These are phyloP conservation scores for Cercospora berteroae DNA, from an alignment of 2,329 filamentous ascomycete species.

Conservation along the genomic window DNA sequence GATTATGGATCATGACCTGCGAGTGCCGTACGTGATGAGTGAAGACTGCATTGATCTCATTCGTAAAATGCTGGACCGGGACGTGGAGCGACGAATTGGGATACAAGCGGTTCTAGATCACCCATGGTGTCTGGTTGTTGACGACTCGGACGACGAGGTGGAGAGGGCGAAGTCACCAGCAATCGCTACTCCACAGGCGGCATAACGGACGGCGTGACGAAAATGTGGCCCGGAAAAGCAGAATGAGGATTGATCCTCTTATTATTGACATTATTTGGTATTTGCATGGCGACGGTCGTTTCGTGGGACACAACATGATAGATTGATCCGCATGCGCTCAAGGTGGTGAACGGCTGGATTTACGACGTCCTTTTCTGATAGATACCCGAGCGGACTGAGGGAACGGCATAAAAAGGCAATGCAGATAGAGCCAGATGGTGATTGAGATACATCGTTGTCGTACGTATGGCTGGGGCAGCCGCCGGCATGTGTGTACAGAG, in stretches of 20 bases:
- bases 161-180: slow-evolving; percentile 5
- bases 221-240: background rate
- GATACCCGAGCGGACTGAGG: slow-evolving; percentile 5
- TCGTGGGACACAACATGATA: background rate
- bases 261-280: background rate
- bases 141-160: slow-evolving; percentile 26
- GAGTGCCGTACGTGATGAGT: slow-evolving; percentile 83
- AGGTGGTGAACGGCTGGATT: slow-evolving; percentile 2
- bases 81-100: slow-evolving; percentile 77
- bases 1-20: slow-evolving; percentile 94
- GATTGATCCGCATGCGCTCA: slow-evolving; percentile 3
- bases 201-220: background rate
- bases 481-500: background rate
- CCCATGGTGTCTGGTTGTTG: slow-evolving; percentile 64
- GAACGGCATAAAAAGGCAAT: background rate
- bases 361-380: slow-evolving; percentile 9
- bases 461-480: background rate
- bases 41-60: slow-evolving; percentile 92
- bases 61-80: slow-evolving; percentile 84
- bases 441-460: background rate
- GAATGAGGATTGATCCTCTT: background rate
- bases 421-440: slow-evolving; percentile 1
- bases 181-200: background rate
- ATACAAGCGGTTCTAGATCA: slow-evolving; percentile 87
- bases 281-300: slow-evolving; percentile 1